Conservation (phyloP, 768 basidiomycete genomes). For the Cystofilobasidium bisporidii region DNA sequence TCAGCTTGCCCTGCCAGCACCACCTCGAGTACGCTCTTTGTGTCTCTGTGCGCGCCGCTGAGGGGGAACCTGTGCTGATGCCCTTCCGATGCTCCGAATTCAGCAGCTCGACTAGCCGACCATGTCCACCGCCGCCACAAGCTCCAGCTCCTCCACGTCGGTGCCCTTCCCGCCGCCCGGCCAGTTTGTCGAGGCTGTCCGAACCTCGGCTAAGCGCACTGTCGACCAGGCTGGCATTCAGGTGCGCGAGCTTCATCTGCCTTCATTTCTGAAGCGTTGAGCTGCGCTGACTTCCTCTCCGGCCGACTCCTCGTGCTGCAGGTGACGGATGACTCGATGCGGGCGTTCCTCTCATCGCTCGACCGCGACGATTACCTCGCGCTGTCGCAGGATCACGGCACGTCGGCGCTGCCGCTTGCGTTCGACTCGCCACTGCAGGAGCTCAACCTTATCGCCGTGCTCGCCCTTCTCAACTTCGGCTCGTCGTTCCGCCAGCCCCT, state of each 20-base stretch:
- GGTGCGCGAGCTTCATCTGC: conserved; percentile 4
- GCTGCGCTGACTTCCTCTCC: no score
- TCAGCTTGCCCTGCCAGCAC: no score
- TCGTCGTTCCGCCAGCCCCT: conserved; percentile 69
- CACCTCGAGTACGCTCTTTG: no score
- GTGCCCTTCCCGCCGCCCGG: conserved; percentile 21
- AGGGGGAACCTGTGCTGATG: no score
- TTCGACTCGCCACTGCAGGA: conserved; percentile 65
- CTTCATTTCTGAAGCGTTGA: not conserved
- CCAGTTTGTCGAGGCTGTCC: conserved; percentile 14
- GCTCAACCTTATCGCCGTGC: conserved; percentile 67
- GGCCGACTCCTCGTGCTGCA: conserved; percentile 37
- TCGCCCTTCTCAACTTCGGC: conserved; percentile 72
- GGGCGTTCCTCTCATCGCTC: conserved; percentile 55
- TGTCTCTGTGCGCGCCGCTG: no score
- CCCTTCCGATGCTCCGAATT: no score
- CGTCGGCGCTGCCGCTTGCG: conserved; percentile 60
- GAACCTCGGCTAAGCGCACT: not conserved
- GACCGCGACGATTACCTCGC: conserved; percentile 56
- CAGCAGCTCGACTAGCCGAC: no score
- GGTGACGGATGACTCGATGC: conserved; percentile 54
- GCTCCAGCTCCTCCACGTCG: no score
- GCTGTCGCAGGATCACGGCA: conserved; percentile 57
- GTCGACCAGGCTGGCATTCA: conserved; percentile 10
- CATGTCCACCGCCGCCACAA: no score